Conservation (phyloP, 352 stramenopile species). For the Globisporangium yorkense region DNA sequence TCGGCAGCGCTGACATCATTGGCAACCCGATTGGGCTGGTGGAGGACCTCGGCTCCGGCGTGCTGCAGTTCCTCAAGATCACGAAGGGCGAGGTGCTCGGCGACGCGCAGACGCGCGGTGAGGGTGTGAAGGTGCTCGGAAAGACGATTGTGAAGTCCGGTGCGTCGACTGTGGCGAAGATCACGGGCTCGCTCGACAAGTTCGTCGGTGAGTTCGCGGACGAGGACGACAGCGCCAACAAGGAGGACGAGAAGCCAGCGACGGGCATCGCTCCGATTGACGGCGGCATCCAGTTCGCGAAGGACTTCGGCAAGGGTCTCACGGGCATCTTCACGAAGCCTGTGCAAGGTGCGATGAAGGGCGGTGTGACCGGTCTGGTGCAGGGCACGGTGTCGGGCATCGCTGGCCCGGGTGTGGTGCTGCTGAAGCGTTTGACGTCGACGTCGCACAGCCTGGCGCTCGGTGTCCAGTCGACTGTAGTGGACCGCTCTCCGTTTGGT, state of each 20-base stretch:
- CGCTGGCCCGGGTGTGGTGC: constrained; percentile 68
- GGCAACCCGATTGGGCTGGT: constrained; percentile 85
- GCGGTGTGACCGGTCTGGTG: constrained; percentile 70
- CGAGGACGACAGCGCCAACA: constrained; percentile 29
- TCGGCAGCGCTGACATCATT: constrained; percentile 84
- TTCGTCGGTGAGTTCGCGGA: constrained; percentile 80
- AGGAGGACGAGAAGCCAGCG: constrained; percentile 17
- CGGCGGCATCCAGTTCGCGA: constrained; percentile 72
- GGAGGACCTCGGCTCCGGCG: constrained; percentile 79
- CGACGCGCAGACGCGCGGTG: constrained; percentile 73
- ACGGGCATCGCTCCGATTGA: constrained; percentile 32
- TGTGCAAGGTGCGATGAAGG: constrained; percentile 76
- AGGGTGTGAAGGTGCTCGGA: constrained; percentile 82
- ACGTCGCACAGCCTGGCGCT: constrained; percentile 75
- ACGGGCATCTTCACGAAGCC: constrained; percentile 85
- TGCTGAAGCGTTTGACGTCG: constrained; percentile 81
- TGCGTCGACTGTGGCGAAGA: constrained; percentile 72
- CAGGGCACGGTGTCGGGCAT: constrained; percentile 77
- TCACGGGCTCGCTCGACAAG: constrained; percentile 81
- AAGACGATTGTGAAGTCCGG: constrained; percentile 82
- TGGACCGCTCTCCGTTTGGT: constrained; percentile 74
- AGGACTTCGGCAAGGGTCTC: constrained; percentile 79
- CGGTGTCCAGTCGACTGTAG: constrained; percentile 73
- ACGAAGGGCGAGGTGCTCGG: constrained; percentile 83
- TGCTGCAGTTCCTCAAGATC: constrained; percentile 86